A percentile compares a stretch with the other conserved stretches of the same genome.
Conservation (phyloP, 768 basidiomycete species). For the Leccinum sublutescens region DNA sequence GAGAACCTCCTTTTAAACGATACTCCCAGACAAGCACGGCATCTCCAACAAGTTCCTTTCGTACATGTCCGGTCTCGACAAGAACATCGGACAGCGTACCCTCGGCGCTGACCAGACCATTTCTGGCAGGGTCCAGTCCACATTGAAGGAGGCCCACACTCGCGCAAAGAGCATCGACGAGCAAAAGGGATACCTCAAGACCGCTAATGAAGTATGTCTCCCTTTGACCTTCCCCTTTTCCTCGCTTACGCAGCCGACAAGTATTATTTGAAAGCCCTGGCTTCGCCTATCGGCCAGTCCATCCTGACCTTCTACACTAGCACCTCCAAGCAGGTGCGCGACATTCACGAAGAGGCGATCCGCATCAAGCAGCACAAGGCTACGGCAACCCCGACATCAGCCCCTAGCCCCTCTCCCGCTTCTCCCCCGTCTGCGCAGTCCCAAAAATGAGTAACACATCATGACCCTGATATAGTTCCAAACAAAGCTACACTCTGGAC, state of each 20-base stretch:
- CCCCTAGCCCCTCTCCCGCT: constrained; percentile 7
- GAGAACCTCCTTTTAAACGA: background rate
- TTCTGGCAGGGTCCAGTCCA: constrained; percentile 66
- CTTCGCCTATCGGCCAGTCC: constrained; percentile 74
- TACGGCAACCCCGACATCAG: constrained; percentile 12
- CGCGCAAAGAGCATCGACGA: constrained; percentile 78
- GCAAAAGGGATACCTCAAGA: constrained; percentile 72
- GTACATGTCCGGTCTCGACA: constrained; percentile 75
- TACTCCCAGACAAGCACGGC: constrained; percentile 64
- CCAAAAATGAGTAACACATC: constrained; percentile 6
- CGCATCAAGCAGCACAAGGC: constrained; percentile 71
- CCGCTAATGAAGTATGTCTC: constrained; percentile 58
- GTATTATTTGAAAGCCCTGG: constrained; percentile 78
- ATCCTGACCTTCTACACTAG: constrained; percentile 82
- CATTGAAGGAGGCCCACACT: constrained; percentile 59
- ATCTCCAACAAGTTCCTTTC: constrained; percentile 83
- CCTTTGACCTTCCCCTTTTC: background rate
- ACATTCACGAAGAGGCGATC: constrained; percentile 91
- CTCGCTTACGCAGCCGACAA: constrained; percentile 27
- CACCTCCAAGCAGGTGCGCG: constrained; percentile 83
- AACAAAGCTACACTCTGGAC: background rate
- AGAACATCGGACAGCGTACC: constrained; percentile 62
- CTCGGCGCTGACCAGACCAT: constrained; percentile 83
- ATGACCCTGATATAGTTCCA: background rate
- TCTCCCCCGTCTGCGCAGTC: constrained; percentile 10